A percentile compares a stretch with the other conserved stretches of the same genome.
Conservation (phyloP, 495 filamentous ascomycete genomes). For the Schizothecium vesticola region DNA sequence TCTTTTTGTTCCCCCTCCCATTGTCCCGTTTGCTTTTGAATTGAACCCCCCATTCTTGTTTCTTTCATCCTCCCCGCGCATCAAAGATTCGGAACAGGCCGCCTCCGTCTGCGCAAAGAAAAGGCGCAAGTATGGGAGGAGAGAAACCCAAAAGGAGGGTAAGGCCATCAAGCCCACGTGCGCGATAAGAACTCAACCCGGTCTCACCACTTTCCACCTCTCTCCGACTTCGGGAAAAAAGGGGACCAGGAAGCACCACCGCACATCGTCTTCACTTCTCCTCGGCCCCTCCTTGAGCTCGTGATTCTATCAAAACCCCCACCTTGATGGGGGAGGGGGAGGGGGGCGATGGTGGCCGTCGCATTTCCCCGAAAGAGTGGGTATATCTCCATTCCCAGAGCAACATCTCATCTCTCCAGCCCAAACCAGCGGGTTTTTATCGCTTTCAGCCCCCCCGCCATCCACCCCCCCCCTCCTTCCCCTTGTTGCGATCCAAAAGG, state of each 20-base stretch:
- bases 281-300: not conserved
- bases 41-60: too few relatives aligned
- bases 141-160: not conserved
- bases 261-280: not conserved
- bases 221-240: not conserved
- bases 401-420: not conserved
- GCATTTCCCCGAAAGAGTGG: not conserved
- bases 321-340: not conserved
- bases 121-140: not conserved
- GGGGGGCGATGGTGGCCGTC: not conserved
- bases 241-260: not conserved
- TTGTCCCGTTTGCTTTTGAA: too few relatives aligned
- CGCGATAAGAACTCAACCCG: not conserved
- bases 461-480: not conserved
- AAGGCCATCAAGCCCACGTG: not conserved
- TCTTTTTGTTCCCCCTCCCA: too few relatives aligned
- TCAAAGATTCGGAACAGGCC: too few relatives aligned
- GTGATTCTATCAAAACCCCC: not conserved
- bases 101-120: too few relatives aligned
- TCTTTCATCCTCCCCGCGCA: too few relatives aligned
- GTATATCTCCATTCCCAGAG: not conserved
- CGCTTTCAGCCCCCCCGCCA: not conserved
- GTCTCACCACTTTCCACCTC: not conserved
- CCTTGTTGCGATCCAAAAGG: not conserved
- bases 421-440: not conserved